A percentile compares a stretch with the other conserved stretches of the same genome.
Conservation (phyloP, 306 rosid species). For the Corylus americana region DNA sequence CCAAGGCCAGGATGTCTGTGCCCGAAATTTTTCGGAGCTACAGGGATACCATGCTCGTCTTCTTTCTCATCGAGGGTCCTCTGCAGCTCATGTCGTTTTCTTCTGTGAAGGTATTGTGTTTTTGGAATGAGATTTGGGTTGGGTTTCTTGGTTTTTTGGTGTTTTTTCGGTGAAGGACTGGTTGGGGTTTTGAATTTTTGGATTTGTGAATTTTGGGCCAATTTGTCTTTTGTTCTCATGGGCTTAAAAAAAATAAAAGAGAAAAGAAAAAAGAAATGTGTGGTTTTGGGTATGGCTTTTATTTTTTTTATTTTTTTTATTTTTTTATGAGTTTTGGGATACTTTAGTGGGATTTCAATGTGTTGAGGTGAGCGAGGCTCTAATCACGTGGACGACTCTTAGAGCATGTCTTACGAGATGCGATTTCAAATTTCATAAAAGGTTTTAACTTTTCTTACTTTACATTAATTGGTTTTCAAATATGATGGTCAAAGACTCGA, state of each 20-base stretch:
- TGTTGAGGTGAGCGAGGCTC: too few species aligned
- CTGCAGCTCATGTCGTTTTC: constrained; percentile 76
- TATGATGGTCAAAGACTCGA: too few species aligned
- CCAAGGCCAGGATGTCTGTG: constrained; percentile 49
- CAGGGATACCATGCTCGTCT: constrained; percentile 64
- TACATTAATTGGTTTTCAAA: too few species aligned
- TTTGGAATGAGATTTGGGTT: not conserved
- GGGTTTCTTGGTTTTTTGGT: not conserved
- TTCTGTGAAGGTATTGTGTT: constrained; percentile 50
- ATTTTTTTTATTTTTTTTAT: too few species aligned
- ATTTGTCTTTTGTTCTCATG: not conserved
- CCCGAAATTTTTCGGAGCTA: constrained; percentile 60
- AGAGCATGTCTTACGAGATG: too few species aligned
- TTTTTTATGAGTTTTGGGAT: not conserved
- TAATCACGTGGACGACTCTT: too few species aligned
- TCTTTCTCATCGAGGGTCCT: constrained; percentile 72
- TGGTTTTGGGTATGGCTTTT: too few species aligned
- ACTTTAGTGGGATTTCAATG: not conserved
- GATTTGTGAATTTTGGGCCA: not conserved
- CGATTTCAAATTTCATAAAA: too few species aligned
- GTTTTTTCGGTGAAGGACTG: not conserved
- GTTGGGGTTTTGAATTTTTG: not conserved
- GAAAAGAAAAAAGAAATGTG: too few species aligned
- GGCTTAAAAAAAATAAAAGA: too few species aligned
- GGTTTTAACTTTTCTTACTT: too few species aligned